Conservation (phyloP, 495 filamentous ascomycete genomes). For the Astrothelium macrocarpum region DNA sequence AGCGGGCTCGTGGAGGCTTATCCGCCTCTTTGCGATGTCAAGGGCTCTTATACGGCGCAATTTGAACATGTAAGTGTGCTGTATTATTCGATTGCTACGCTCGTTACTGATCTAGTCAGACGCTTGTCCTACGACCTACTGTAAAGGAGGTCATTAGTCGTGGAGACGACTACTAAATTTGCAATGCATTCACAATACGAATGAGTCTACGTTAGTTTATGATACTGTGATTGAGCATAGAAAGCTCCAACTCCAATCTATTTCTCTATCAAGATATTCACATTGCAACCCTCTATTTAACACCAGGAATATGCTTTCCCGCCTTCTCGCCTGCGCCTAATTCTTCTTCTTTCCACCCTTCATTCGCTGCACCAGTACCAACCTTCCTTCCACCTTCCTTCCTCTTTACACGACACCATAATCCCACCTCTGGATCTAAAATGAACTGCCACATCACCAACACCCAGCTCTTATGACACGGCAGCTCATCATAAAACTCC, state of each 20-base stretch:
- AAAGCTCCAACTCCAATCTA: background rate
- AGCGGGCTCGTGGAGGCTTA: constrained; percentile 83
- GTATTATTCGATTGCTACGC: background rate
- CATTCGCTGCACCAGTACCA: constrained; percentile 30
- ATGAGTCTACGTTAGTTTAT: background rate
- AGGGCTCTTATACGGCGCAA: constrained; percentile 91
- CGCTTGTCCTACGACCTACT: constrained; percentile 74
- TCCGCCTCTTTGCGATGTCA: constrained; percentile 80
- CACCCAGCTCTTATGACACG: constrained; percentile 79
- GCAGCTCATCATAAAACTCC: constrained; percentile 89
- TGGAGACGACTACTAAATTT: constrained; percentile 68
- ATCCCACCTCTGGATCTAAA: constrained; percentile 73
- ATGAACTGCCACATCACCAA: constrained; percentile 94
- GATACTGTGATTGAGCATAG: background rate
- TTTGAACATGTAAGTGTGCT: constrained; percentile 73
- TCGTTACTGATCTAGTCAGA: constrained; percentile 45
- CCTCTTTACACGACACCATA: constrained; percentile 89
- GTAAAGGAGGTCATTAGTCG: constrained; percentile 91
- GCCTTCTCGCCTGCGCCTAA: constrained; percentile 34
- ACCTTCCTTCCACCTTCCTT: constrained; percentile 66
- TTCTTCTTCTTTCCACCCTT: constrained; percentile 42
- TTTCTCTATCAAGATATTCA: background rate
- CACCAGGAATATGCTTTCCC: constrained; percentile 21
- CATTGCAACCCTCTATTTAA: constrained; percentile 13
- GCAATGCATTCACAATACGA: background rate